Conservation (phyloP, 495 filamentous ascomycete species). For the Xanthoparmelia taractica region DNA sequence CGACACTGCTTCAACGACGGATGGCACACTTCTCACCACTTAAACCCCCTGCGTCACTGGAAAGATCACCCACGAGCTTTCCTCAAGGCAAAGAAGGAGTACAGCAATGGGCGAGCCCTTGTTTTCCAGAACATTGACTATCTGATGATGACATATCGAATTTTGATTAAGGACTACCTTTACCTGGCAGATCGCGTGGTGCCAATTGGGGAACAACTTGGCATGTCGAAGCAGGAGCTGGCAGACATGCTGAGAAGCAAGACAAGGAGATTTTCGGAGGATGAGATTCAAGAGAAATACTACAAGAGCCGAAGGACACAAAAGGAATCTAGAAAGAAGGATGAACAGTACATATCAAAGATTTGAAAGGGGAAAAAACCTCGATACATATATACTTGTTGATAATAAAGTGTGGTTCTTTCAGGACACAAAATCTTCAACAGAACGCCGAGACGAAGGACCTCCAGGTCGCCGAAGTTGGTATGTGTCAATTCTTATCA, state of each 20-base stretch:
- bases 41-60: conserved; percentile 68
- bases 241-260: conserved; percentile 55
- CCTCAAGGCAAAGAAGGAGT: conserved; percentile 53
- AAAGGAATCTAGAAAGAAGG: conserved; percentile 15
- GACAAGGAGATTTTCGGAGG: conserved; percentile 52
- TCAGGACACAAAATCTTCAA: not conserved
- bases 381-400: not conserved
- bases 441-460: not conserved
- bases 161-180: conserved; percentile 55
- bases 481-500: not conserved
- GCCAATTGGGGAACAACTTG: conserved; percentile 59
- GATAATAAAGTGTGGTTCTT: not conserved
- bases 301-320: conserved; percentile 9
- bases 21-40: conserved; percentile 70
- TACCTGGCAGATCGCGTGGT: conserved; percentile 57
- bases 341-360: conserved; percentile 13
- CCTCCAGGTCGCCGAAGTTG: not conserved
- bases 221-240: conserved; percentile 50
- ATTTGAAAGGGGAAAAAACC: not conserved
- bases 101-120: conserved; percentile 52
- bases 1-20: conserved; percentile 71
- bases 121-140: conserved; percentile 69
- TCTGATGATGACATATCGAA: conserved; percentile 54
- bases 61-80: conserved; percentile 62
- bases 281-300: conserved; percentile 47